phyloP scores from a whole-genome alignment of 345 rosid genomes.

The Gossypium longicalyx region DNA sequence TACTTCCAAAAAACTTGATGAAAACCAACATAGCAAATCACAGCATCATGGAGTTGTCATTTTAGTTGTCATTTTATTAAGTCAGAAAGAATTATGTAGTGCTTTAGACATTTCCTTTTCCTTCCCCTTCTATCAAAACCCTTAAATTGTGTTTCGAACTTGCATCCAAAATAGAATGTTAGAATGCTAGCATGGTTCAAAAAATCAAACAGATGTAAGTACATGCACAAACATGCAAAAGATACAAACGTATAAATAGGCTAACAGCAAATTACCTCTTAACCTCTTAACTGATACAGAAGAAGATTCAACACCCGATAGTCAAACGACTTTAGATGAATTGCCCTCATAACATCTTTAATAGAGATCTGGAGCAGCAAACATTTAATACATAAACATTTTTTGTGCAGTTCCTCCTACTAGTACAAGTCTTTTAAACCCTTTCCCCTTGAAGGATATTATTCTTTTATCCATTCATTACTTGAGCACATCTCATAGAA shows the following conservation, averaged over 20 bases:
- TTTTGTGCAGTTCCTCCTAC: background rate
- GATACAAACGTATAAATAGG: constrained; percentile 6
- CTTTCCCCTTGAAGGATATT: background rate
- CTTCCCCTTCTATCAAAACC: background rate
- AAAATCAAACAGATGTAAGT: background rate
- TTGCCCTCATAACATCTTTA: constrained; percentile 64
- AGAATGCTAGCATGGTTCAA: background rate
- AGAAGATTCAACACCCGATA: constrained; percentile 81
- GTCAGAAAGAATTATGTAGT: no score
- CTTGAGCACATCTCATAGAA: background rate
- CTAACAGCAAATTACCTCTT: constrained; percentile 33
- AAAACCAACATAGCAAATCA: no score
- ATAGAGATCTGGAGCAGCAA: constrained; percentile 36
- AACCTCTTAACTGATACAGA: constrained; percentile 66
- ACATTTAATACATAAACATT: background rate
- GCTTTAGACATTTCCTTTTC: no score
- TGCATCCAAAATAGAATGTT: background rate
- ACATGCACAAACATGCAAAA: constrained; percentile 5
- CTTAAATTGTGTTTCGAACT: background rate
- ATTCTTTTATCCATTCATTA: background rate
- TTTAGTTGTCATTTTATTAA: no score
- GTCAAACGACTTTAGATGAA: constrained; percentile 84
- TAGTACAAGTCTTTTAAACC: background rate
- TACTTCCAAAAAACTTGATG: no score
- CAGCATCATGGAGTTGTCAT: no score